Evolutionary conservation across 78 protist species (phyloP).

Genomic region (Dictyostelium capitatum): DNA sequence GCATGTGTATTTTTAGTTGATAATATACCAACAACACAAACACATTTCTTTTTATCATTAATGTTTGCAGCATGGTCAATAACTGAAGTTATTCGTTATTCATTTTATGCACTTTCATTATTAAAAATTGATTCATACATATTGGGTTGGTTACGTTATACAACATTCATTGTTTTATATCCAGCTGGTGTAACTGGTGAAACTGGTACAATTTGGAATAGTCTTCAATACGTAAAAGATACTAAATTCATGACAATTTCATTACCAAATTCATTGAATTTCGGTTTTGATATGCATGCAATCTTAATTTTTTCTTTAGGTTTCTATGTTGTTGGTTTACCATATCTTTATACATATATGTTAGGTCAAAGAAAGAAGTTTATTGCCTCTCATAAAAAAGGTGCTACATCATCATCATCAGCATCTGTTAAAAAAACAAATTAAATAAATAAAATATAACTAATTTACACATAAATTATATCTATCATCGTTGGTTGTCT

Average conservation of each 20-base stretch:
- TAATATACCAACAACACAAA: constrained; percentile 45
- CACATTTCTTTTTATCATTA: constrained; percentile 21
- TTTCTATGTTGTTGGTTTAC: constrained; percentile 85
- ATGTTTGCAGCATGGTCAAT: constrained; percentile 80
- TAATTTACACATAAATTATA: too few species aligned
- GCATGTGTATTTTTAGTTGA: constrained; percentile 59
- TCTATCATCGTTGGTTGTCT: too few species aligned
- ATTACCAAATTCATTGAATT: constrained; percentile 78
- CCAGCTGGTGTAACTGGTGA: constrained; percentile 87
- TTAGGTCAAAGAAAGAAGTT: constrained; percentile 80
- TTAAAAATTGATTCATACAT: constrained; percentile 64
- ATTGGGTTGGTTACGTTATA: constrained; percentile 85
- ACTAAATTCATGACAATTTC: not conserved
- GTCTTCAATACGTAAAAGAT: constrained; percentile 39
- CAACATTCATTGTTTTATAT: constrained; percentile 80
- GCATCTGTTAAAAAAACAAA: constrained; percentile 11
- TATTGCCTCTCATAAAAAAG: constrained; percentile 37
- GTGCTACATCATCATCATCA: not conserved
- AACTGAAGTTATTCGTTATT: constrained; percentile 86
- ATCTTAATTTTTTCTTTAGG: constrained; percentile 13
- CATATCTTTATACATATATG: constrained; percentile 87
- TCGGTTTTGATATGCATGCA: constrained; percentile 21
- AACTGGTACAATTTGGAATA: constrained; percentile 41
- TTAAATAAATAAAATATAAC: constrained; percentile 6
- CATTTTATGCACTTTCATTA: constrained; percentile 82